Percentiles rank a stretch among this genome's conserved stretches.
Conservation (phyloP, 208 protist species). For the Wallacemonas sp. region DNA sequence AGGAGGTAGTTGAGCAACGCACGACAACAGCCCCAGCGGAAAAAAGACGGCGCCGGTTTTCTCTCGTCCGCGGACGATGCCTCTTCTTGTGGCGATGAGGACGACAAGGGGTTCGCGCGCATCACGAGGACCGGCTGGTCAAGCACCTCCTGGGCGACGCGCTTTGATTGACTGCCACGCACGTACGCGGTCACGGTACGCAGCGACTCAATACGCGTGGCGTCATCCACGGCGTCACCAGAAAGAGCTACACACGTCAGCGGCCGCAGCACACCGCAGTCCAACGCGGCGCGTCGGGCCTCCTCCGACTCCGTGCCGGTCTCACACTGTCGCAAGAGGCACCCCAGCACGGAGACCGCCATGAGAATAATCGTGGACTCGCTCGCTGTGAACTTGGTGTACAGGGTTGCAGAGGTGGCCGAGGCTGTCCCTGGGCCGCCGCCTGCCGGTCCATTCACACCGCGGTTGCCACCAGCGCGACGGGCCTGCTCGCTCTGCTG, state of each 20-base stretch:
- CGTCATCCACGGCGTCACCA: conserved; percentile 66
- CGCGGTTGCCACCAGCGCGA: not conserved
- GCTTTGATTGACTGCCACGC: conserved; percentile 18
- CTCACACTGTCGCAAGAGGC: conserved; percentile 52
- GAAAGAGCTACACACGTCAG: conserved; percentile 60
- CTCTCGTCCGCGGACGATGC: not conserved
- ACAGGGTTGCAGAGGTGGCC: too few species aligned
- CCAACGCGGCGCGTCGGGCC: conserved; percentile 10
- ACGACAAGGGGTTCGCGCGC: not conserved
- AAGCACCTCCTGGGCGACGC: conserved; percentile 55
- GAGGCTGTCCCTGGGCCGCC: too few species aligned
- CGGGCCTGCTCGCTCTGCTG: conserved; percentile 15
- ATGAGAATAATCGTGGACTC: conserved; percentile 30
- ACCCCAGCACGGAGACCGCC: conserved; percentile 55
- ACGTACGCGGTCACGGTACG: conserved; percentile 58
- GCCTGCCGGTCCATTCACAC: too few species aligned
- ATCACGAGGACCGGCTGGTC: conserved; percentile 4
- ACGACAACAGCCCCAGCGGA: conserved; percentile 42
- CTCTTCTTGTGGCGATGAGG: too few species aligned
- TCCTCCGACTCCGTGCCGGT: conserved; percentile 21
- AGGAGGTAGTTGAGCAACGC: conserved; percentile 63
- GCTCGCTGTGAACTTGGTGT: not conserved
- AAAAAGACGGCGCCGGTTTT: conserved; percentile 11
- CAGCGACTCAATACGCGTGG: conserved; percentile 71
- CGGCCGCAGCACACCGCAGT: conserved; percentile 52